A percentile compares a stretch with the other conserved stretches of the same genome.
These are phyloP conservation scores for Aaosphaeria pasadenensis DNA, from an alignment of 2,329 filamentous ascomycete genomes.

Conservation along the genomic window DNA sequence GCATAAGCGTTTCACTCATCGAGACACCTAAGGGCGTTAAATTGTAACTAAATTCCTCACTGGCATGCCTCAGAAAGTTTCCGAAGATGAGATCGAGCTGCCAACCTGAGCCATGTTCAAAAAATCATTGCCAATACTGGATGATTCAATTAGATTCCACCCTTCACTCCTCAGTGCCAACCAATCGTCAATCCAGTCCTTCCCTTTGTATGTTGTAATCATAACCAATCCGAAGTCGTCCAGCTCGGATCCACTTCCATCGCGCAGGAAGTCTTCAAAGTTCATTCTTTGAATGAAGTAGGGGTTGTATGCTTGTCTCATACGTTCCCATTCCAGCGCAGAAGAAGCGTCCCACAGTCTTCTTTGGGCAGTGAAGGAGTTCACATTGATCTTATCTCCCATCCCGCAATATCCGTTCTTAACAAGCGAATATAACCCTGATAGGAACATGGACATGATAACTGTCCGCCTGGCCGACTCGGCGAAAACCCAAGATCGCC, in stretches of 20 bases:
- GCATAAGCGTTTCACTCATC: too few relatives aligned
- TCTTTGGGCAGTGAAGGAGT: conserved; percentile 16
- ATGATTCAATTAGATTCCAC: too few relatives aligned
- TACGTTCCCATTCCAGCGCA: conserved; percentile 11
- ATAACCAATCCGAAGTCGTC: conserved; percentile 19
- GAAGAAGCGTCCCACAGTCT: conserved; percentile 12
- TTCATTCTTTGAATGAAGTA: conserved; percentile 14
- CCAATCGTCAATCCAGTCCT: conserved; percentile 15
- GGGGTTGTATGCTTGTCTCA: conserved; percentile 2
- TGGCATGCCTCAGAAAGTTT: too few relatives aligned
- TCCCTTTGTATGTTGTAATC: conserved; percentile 14
- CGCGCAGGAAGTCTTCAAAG: conserved; percentile 10
- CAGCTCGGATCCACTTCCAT: conserved; percentile 9
- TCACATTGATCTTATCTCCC: conserved; percentile 4
- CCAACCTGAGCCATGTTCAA: too few relatives aligned
- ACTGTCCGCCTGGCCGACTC: conserved; percentile 32
- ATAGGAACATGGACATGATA: conserved; percentile 28
- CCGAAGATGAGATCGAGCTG: too few relatives aligned
- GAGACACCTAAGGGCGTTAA: too few relatives aligned
- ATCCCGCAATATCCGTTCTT: conserved; percentile 11
- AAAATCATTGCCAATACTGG: too few relatives aligned
- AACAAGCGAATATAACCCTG: conserved; percentile 27
- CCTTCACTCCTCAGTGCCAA: neutral
- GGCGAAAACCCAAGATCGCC: conserved; percentile 29
- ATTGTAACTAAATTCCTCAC: too few relatives aligned